Evolutionary conservation across 495 filamentous ascomycete genomes (phyloP).

Genomic region (Massariosphaeria phaeospora): DNA sequence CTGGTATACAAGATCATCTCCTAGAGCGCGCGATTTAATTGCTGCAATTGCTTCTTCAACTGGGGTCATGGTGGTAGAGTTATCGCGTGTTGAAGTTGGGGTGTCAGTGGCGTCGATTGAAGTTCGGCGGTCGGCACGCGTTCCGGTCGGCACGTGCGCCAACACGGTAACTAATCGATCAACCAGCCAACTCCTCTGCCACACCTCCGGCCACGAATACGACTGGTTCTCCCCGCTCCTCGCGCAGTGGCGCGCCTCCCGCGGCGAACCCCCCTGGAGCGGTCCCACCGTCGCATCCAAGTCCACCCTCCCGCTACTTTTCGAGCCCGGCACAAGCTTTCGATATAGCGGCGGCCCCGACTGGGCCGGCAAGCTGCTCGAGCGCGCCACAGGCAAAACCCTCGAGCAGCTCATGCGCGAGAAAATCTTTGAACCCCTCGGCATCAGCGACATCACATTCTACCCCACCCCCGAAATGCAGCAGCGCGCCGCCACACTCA

Average conservation of each 20-base stretch:
- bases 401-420: not conserved
- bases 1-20: no score
- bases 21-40: no score
- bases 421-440: not conserved
- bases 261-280: constrained; percentile 1
- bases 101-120: no score
- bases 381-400: not conserved
- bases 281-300: constrained; percentile 9
- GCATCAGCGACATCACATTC: not conserved
- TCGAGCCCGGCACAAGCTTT: constrained; percentile 2
- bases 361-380: constrained; percentile 10
- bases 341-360: constrained; percentile 1
- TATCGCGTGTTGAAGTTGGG: no score
- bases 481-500: constrained; percentile 22
- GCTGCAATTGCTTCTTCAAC: no score
- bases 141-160: no score
- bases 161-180: not conserved
- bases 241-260: not conserved
- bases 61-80: no score
- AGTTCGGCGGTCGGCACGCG: no score
- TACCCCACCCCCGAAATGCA: constrained; percentile 35
- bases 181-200: not conserved
- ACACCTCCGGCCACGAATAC: constrained; percentile 14
- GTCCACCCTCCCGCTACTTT: not conserved
- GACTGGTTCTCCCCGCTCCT: constrained; percentile 16